Percentiles rank a stretch among this genome's conserved stretches.
phyloP scores from a whole-genome alignment of 495 filamentous ascomycete species.

The Podospora anserina region DNA sequence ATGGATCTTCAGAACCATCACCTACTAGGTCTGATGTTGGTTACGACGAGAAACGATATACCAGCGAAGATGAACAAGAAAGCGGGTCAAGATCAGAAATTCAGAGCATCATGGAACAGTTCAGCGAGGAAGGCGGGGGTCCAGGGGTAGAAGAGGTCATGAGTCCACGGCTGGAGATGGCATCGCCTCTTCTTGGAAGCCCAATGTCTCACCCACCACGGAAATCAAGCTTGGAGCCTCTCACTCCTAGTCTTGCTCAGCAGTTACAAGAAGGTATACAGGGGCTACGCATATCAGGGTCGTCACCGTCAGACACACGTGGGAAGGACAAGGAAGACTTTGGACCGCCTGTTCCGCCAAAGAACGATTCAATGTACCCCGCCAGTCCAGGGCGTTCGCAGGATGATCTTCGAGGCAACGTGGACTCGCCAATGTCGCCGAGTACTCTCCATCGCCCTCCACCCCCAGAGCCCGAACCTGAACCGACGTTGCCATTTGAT shows the following conservation, averaged over 20 bases:
- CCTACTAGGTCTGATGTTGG: constrained; percentile 57
- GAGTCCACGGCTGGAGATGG: constrained; percentile 73
- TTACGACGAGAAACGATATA: constrained; percentile 49
- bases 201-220: constrained; percentile 71
- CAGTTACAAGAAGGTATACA: constrained; percentile 45
- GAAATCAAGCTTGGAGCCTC: constrained; percentile 76
- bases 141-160: constrained; percentile 72
- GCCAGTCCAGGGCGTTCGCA: constrained; percentile 30
- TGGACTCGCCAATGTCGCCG: constrained; percentile 48
- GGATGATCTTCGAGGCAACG: constrained; percentile 34
- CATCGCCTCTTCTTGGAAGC: constrained; percentile 62
- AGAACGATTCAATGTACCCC: constrained; percentile 41
- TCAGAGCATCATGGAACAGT: constrained; percentile 92
- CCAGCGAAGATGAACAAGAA: constrained; percentile 56
- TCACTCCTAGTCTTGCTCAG: constrained; percentile 46
- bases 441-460: constrained; percentile 62
- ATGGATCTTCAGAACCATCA: constrained; percentile 45
- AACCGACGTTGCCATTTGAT: constrained; percentile 88
- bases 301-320: constrained; percentile 36
- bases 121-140: constrained; percentile 63
- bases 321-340: constrained; percentile 45
- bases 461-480: constrained; percentile 82
- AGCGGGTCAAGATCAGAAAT: constrained; percentile 81
- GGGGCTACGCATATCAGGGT: constrained; percentile 41
- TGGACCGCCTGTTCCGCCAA: constrained; percentile 50